A percentile compares a stretch with the other conserved stretches of the same genome.
Evolutionary conservation across 1,284 basidiomycete species (phyloP).

Genomic region (Naganishia sp.): DNA sequence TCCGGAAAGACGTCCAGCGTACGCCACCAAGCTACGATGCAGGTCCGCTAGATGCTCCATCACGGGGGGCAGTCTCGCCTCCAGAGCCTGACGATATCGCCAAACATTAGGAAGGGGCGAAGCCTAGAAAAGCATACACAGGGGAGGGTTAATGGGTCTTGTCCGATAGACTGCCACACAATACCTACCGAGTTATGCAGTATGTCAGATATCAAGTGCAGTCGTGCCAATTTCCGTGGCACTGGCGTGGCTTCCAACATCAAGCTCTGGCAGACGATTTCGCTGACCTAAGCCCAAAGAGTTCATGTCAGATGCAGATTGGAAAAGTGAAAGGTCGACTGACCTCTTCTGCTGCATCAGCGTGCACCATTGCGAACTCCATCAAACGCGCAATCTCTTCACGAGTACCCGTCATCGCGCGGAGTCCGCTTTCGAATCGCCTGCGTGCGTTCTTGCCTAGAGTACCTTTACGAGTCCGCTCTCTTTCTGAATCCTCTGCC

Average conservation of each 20-base stretch:
- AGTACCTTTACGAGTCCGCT: conserved; percentile 67
- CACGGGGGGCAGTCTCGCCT: conserved; percentile 77
- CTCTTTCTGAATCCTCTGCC: conserved; percentile 87
- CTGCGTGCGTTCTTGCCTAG: conserved; percentile 75
- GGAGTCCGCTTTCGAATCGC: conserved; percentile 85
- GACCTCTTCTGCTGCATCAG: conserved; percentile 88
- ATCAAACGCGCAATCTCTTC: conserved; percentile 92
- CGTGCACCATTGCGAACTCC: conserved; percentile 92
- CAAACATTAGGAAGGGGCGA: conserved; percentile 61
- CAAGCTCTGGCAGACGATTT: conserved; percentile 80
- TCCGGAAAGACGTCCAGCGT: conserved; percentile 84
- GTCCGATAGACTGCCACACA: not conserved
- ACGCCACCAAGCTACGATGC: conserved; percentile 71
- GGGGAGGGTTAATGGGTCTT: not conserved
- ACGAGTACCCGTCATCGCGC: conserved; percentile 77
- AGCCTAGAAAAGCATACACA: conserved; percentile 36
- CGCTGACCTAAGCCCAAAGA: conserved; percentile 64
- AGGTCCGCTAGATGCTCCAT: conserved; percentile 93
- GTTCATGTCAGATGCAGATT: not conserved
- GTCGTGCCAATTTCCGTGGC: conserved; percentile 89
- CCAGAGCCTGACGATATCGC: conserved; percentile 91
- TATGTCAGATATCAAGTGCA: conserved; percentile 95
- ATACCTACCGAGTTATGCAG: conserved; percentile 79
- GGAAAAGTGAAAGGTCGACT: not conserved
- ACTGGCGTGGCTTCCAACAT: conserved; percentile 85